Evolutionary conservation across 352 stramenopile species (phyloP).

Genomic region (Phytopythium kandeliae): DNA sequence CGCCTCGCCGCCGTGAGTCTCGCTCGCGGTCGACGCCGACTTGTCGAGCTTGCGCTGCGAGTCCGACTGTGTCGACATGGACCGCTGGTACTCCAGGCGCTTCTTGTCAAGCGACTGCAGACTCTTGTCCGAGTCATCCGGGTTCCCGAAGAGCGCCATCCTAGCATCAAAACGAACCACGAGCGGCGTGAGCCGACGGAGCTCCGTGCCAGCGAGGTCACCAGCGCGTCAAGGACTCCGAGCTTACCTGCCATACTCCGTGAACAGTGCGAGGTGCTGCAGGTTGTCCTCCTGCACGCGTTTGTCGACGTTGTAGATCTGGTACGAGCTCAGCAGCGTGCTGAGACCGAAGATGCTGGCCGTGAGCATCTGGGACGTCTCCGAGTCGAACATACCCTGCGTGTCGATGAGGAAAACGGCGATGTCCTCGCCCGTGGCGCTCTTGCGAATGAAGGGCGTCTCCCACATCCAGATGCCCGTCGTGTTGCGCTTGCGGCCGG

Average conservation of each 20-base stretch:
- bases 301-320: conserved; percentile 99
- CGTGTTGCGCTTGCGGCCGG: conserved; percentile 95
- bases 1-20: conserved; percentile 16
- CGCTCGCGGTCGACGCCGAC: conserved; percentile 24
- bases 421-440: conserved; percentile 78
- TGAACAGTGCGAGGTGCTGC: conserved; percentile 99
- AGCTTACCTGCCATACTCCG: conserved; percentile 95
- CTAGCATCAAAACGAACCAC: no score
- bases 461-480: conserved; percentile 99
- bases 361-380: conserved; percentile 98
- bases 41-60: conserved; percentile 27
- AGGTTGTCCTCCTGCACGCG: conserved; percentile 99
- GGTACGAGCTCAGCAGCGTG: conserved; percentile 94
- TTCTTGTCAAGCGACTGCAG: conserved; percentile 3
- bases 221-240: not conserved
- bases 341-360: conserved; percentile 98
- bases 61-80: conserved; percentile 14
- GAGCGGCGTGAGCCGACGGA: not conserved
- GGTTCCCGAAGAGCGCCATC: conserved; percentile 70
- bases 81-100: conserved; percentile 14
- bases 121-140: conserved; percentile 18
- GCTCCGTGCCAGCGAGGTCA: conserved; percentile 15
- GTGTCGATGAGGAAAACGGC: conserved; percentile 98
- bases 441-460: conserved; percentile 94
- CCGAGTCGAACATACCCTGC: conserved; percentile 99